These are phyloP conservation scores for Cystobasidium tubakii DNA, from an alignment of 768 basidiomycete genomes.

Conservation along the genomic window DNA sequence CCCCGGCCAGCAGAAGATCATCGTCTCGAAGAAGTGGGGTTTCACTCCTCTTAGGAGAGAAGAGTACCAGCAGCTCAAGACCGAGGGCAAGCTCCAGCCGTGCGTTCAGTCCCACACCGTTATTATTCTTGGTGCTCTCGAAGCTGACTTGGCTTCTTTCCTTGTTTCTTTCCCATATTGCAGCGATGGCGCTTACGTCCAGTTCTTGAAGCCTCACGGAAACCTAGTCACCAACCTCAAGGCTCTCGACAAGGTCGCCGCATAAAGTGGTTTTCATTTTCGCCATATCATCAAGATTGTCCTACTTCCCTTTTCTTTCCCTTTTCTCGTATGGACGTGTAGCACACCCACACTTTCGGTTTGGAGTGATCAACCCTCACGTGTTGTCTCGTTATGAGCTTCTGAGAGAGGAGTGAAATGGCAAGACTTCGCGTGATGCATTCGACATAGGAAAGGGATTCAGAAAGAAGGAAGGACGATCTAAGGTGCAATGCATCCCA, in stretches of 20 bases:
- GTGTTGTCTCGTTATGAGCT: background rate
- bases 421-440: no score
- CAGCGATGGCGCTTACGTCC: conserved; percentile 37
- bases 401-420: background rate
- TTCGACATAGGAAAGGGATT: no score
- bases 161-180: background rate
- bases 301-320: background rate
- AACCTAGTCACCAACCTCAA: conserved; percentile 35
- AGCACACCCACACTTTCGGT: background rate
- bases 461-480: background rate
- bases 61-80: conserved; percentile 63
- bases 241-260: conserved; percentile 35
- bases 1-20: conserved; percentile 97
- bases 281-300: background rate
- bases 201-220: conserved; percentile 36
- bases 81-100: conserved; percentile 35
- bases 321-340: background rate
- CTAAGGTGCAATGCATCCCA: conserved; percentile 1
- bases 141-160: no score
- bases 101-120: background rate
- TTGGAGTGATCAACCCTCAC: background rate
- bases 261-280: conserved; percentile 15
- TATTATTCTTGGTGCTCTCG: background rate
- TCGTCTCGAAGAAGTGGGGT: conserved; percentile 87
- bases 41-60: conserved; percentile 90